Percentiles rank a stretch among this genome's conserved stretches.
These are phyloP conservation scores for Leccinum sublutescens DNA, from an alignment of 768 basidiomycete genomes.

Conservation along the genomic window DNA sequence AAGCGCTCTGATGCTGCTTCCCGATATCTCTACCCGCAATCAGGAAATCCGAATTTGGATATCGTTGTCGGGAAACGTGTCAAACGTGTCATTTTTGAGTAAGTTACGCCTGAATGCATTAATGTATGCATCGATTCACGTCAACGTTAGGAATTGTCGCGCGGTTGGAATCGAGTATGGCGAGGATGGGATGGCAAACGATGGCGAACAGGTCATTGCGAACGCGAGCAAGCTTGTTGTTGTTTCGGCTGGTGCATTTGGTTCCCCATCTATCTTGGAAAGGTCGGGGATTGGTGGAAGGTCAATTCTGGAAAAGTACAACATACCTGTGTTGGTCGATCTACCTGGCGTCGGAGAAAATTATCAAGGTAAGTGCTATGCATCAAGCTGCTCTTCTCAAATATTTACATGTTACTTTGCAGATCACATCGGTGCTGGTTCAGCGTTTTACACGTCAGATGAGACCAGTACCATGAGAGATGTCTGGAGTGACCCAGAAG, in stretches of 20 bases:
- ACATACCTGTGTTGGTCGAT: slow-evolving; percentile 37
- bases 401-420: not conserved
- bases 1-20: slow-evolving; percentile 31
- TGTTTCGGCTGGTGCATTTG: slow-evolving; percentile 51
- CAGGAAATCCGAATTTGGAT: slow-evolving; percentile 29
- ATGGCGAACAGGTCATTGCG: slow-evolving; percentile 14
- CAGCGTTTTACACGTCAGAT: not conserved
- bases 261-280: slow-evolving; percentile 55
- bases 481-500: not conserved
- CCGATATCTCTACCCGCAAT: slow-evolving; percentile 34
- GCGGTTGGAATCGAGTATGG: slow-evolving; percentile 38
- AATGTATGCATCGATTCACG: not conserved
- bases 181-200: slow-evolving; percentile 1
- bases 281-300: slow-evolving; percentile 66
- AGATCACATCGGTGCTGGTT: not conserved
- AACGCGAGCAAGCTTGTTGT: slow-evolving; percentile 41
- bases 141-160: slow-evolving; percentile 26
- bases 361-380: slow-evolving; percentile 39
- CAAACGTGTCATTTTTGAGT: not conserved
- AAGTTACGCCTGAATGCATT: not conserved
- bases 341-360: not conserved
- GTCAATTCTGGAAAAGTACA: slow-evolving; percentile 44
- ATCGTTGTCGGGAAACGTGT: slow-evolving; percentile 26
- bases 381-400: not conserved
- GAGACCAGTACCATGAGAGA: not conserved